These are phyloP conservation scores for Acer campestre DNA, from an alignment of 345 rosid species.

Conservation along the genomic window DNA sequence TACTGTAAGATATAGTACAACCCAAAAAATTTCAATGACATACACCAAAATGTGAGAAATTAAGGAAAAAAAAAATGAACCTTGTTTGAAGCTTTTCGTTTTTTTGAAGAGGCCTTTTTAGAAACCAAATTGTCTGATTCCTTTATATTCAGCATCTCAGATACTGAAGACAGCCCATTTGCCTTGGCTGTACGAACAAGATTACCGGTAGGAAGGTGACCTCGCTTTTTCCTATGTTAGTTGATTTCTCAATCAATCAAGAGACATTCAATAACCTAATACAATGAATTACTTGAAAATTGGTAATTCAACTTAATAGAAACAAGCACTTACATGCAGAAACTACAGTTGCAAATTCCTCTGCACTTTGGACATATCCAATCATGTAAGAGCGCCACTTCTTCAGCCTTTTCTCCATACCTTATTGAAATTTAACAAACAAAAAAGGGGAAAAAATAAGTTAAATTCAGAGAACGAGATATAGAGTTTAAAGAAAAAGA, in stretches of 20 bases:
- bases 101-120: slow-evolving; percentile 34
- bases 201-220: slow-evolving; percentile 68
- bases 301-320: not conserved
- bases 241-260: not conserved
- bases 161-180: slow-evolving; percentile 66
- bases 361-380: slow-evolving; percentile 83
- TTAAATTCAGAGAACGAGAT: not conserved
- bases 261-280: not conserved
- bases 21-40: too few relatives aligned
- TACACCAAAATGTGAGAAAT: not conserved
- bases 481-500: not conserved
- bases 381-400: slow-evolving; percentile 40
- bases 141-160: slow-evolving; percentile 49
- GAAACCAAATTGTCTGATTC: slow-evolving; percentile 39
- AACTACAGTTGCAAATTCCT: slow-evolving; percentile 79
- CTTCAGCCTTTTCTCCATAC: slow-evolving; percentile 66
- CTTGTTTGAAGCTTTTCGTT: slow-evolving; percentile 25
- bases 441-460: not conserved
- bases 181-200: slow-evolving; percentile 58
- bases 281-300: not conserved
- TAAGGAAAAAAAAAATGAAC: slow-evolving; percentile 22
- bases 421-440: slow-evolving; percentile 32
- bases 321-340: slow-evolving; percentile 54
- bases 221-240: slow-evolving; percentile 63
- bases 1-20: too few relatives aligned